Evolutionary conservation across 768 basidiomycete genomes (phyloP).

Genomic region (Macrolepiota albuminosa): DNA sequence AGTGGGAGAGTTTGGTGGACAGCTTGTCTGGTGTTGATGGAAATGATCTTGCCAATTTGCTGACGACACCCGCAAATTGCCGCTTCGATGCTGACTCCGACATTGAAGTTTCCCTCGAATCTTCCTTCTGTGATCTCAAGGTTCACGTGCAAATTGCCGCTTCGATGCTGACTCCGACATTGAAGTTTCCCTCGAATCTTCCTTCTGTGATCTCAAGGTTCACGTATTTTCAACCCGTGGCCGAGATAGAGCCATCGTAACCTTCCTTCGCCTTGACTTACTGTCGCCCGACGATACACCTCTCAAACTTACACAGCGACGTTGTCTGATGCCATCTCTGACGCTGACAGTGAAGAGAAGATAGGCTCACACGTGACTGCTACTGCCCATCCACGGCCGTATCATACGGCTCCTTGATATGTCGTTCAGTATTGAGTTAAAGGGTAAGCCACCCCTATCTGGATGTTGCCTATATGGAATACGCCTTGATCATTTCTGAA

Average conservation of each 20-base stretch:
- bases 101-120: neutral
- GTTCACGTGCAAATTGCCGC: slow-evolving; percentile 20
- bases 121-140: neutral
- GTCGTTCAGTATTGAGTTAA: neutral
- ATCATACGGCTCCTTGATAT: neutral
- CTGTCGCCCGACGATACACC: neutral
- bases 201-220: neutral
- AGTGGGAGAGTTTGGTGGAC: slow-evolving; percentile 23
- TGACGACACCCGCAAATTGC: slow-evolving; percentile 21
- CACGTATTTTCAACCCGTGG: neutral
- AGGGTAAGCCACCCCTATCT: neutral
- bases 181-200: neutral
- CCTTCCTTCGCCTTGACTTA: neutral
- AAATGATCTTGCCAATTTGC: slow-evolving; percentile 21
- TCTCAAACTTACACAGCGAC: neutral
- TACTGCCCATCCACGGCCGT: neutral
- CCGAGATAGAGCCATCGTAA: neutral
- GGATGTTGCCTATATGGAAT: neutral
- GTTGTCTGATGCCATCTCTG: neutral
- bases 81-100: slow-evolving; percentile 13
- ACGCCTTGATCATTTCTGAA: neutral
- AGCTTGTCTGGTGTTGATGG: slow-evolving; percentile 20
- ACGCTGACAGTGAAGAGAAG: neutral
- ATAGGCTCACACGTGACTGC: neutral
- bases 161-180: slow-evolving; percentile 12